phyloP scores from a whole-genome alignment of 345 rosid species.

The Lenwebbia sp. region DNA sequence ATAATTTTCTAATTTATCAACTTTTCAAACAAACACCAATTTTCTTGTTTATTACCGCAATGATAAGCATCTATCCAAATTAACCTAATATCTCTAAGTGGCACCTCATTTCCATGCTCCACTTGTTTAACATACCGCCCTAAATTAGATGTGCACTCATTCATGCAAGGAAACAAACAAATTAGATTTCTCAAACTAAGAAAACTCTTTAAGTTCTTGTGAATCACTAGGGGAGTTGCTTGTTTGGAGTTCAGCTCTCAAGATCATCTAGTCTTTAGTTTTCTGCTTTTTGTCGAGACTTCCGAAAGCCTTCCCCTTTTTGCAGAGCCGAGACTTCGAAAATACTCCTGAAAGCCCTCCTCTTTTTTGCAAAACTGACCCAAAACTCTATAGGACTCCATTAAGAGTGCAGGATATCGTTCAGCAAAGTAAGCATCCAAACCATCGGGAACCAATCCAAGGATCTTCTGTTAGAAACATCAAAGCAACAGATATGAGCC shows the following conservation, averaged over 20 bases:
- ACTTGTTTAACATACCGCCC: too few relatives aligned
- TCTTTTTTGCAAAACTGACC: conserved; percentile 45
- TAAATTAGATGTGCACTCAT: conserved; percentile 3
- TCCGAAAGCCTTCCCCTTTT: neutral
- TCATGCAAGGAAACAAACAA: neutral
- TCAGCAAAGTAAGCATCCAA: conserved; percentile 52
- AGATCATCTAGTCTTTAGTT: neutral
- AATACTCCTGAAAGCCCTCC: conserved; percentile 61
- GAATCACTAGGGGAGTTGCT: too few relatives aligned
- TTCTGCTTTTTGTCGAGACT: conserved; percentile 21
- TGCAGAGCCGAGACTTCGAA: neutral
- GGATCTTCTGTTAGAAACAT: conserved; percentile 38
- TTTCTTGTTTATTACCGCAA: too few relatives aligned
- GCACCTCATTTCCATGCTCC: too few relatives aligned
- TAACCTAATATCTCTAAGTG: too few relatives aligned
- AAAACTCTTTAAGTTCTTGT: too few relatives aligned
- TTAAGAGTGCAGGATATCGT: conserved; percentile 69
- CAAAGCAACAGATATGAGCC: neutral
- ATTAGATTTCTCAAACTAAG: too few relatives aligned
- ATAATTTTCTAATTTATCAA: too few relatives aligned
- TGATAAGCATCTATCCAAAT: too few relatives aligned
- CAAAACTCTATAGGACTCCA: conserved; percentile 67
- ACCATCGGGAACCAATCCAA: conserved; percentile 82
- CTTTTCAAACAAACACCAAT: too few relatives aligned
- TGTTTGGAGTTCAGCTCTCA: too few relatives aligned